Evolutionary conservation across 78 protist species (phyloP).

Genomic region (Mantamonas sphyraenae): DNA sequence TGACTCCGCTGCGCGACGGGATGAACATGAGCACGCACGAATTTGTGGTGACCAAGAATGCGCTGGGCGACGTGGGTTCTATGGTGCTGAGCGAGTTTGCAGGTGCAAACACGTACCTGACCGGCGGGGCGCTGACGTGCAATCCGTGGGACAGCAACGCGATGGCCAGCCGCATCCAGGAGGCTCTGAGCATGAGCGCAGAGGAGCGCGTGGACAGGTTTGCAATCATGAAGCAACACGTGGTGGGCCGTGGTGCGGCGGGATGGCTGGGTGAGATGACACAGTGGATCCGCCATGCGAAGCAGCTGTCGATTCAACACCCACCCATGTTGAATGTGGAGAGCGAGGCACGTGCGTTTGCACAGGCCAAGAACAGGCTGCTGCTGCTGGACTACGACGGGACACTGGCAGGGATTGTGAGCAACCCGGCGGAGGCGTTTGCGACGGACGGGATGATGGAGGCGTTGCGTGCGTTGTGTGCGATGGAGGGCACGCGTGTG

Average conservation of each 20-base stretch:
- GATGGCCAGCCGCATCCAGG: neutral
- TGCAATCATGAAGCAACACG: neutral
- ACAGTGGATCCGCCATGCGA: too few species aligned
- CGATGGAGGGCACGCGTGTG: neutral
- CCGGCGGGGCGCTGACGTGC: slow-evolving; percentile 32
- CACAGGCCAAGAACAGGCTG: neutral
- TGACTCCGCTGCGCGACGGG: slow-evolving; percentile 21
- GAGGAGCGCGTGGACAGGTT: neutral
- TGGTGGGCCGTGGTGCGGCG: neutral
- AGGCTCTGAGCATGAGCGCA: neutral
- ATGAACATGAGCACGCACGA: slow-evolving; percentile 7
- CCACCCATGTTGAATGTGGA: too few species aligned
- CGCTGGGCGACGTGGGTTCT: neutral
- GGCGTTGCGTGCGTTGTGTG: neutral
- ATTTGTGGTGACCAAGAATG: neutral
- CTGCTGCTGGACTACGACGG: slow-evolving; percentile 40
- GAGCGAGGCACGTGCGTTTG: neutral
- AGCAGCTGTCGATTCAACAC: too few species aligned
- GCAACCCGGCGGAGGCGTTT: neutral
- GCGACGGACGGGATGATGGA: neutral
- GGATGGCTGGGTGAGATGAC: too few species aligned
- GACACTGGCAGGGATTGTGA: slow-evolving; percentile 5
- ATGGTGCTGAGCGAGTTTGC: neutral
- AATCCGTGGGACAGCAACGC: slow-evolving; percentile 52
- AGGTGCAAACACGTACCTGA: slow-evolving; percentile 27